Evolutionary conservation across 1,284 basidiomycete species (phyloP), one percentile per base, ranked within the genome.

Genomic region (Irpex rosettiformis): DNA sequence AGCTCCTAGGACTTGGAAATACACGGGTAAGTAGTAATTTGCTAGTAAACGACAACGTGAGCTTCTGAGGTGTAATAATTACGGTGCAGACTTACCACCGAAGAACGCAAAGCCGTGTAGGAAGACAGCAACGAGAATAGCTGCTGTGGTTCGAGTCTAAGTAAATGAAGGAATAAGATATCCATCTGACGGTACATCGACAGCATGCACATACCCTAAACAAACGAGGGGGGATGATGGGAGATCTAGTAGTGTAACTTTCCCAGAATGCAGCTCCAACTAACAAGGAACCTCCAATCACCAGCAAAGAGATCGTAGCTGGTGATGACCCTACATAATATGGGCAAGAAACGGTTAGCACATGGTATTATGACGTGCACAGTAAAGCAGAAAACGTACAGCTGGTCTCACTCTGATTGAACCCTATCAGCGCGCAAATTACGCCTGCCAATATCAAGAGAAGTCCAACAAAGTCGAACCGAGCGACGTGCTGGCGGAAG

Each of bases 361-460:
- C 33, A 37, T 4, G 10, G 33, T 16, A 37, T 4, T 11, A 11
- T 6, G 11, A 37, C 16, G n/a, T 40, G 3, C n/a, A 30, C 57
- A 21, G 8, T 11, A 2, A 4, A 13, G 3, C 22, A 47, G 18
- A 3, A 13, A 37, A 56, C 81, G 65, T 62, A 86, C 87, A 89
- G 58, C 72, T 74, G 0, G 75, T 80, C 68, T 89, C 82, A 62
- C 86, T 82, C 55, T 79, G 80, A 69, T 86, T 86, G 69, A 96
- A 93, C 0, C 93, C 93, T 6, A 95, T 73, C n/a, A 96, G 79
- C 11, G 95, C 68, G 55, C 86, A 84, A 2, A 91, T 77, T 13
- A 89, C 81, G 0, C 88, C 88, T 1, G 70, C 72, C 53, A 94
- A 81, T 52, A 95, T 76, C 28, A 92, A 76, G 33, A 79, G 58